Evolutionary conservation across 2,329 filamentous ascomycete species (phyloP).

Genomic region (Phaeosphaeria sp.): DNA sequence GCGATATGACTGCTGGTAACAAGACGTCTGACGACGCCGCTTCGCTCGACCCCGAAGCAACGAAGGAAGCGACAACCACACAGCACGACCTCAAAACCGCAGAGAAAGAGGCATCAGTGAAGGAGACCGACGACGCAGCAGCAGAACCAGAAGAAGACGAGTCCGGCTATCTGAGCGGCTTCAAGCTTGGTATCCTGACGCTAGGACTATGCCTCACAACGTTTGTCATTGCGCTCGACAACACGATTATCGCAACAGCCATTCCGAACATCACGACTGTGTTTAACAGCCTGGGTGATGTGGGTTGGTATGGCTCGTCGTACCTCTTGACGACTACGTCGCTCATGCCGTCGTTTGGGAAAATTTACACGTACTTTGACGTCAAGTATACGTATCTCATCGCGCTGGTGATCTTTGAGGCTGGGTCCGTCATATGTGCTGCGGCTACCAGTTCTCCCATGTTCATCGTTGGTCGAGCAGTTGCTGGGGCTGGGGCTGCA

Average conservation of each 20-base stretch:
- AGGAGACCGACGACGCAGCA: constrained; percentile 1
- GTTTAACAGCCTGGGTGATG: constrained; percentile 50
- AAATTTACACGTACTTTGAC: constrained; percentile 67
- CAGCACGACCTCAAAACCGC: background rate
- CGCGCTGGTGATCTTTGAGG: constrained; percentile 54
- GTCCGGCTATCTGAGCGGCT: constrained; percentile 43
- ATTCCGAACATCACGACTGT: constrained; percentile 51
- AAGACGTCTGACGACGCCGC: background rate
- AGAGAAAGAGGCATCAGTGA: background rate
- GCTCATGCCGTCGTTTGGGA: constrained; percentile 57
- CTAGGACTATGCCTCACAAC: constrained; percentile 45
- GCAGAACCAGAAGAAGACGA: constrained; percentile 41
- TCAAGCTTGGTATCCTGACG: constrained; percentile 43
- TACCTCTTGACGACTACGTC: constrained; percentile 56
- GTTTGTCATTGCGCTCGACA: constrained; percentile 49
- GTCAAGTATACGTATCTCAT: constrained; percentile 61
- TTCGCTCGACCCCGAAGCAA: background rate
- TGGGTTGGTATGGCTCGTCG: constrained; percentile 51
- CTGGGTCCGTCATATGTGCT: constrained; percentile 64
- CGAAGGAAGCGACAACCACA: background rate
- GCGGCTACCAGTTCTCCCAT: constrained; percentile 56
- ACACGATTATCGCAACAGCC: constrained; percentile 49
- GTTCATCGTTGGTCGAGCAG: constrained; percentile 63
- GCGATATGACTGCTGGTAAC: background rate
- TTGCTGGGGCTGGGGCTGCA: constrained; percentile 62